Conservation (phyloP, 2,329 filamentous ascomycete genomes). For the Scytalidium lignicola region DNA sequence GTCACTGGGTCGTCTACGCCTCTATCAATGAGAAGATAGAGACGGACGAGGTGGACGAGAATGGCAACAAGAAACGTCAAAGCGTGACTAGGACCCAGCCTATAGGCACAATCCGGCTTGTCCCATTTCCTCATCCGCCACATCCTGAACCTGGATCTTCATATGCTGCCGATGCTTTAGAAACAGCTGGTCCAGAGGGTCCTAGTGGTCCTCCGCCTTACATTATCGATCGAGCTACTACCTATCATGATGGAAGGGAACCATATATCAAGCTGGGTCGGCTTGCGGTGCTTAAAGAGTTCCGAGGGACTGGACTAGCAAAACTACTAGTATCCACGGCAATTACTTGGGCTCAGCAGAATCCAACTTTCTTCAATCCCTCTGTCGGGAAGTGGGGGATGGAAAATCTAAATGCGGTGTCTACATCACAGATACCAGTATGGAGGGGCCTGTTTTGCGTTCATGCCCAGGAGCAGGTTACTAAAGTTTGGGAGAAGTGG, state of each 20-base stretch:
- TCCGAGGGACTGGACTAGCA: constrained; percentile 61
- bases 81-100: constrained; percentile 44
- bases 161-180: constrained; percentile 7
- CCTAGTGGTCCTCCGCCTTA: constrained; percentile 8
- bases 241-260: constrained; percentile 56
- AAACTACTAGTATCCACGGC: constrained; percentile 62
- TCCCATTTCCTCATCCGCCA: constrained; percentile 71
- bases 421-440: constrained; percentile 39
- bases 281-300: constrained; percentile 63
- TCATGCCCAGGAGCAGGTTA: constrained; percentile 69
- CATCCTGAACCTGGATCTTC: constrained; percentile 45
- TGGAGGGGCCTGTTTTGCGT: constrained; percentile 75
- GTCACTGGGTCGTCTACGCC: constrained; percentile 85
- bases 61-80: constrained; percentile 35
- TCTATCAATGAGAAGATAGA: constrained; percentile 46
- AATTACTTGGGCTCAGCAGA: constrained; percentile 59
- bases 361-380: constrained; percentile 51
- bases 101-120: constrained; percentile 72
- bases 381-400: constrained; percentile 37
- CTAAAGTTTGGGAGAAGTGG: constrained; percentile 61
- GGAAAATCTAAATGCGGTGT: constrained; percentile 37
- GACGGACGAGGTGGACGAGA: constrained; percentile 35
- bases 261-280: constrained; percentile 80
- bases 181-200: neutral
- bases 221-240: constrained; percentile 32